Percentiles rank a stretch among this genome's conserved stretches.
These are phyloP conservation scores for Boeremia lycopersici DNA, from an alignment of 2,329 filamentous ascomycete genomes.

Conservation along the genomic window DNA sequence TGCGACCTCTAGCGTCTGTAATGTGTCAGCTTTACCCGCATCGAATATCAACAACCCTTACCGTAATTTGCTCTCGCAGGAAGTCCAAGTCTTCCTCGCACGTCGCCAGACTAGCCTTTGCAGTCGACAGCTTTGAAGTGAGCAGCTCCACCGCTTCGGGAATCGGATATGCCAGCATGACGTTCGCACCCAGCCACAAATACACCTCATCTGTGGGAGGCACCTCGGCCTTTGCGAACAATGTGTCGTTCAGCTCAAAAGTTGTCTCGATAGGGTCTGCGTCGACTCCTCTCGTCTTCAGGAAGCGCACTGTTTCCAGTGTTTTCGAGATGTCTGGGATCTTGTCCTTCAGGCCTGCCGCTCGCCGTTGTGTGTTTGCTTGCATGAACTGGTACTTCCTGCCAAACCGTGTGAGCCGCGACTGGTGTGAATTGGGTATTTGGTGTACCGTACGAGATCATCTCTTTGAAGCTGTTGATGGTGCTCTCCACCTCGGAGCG, in stretches of 20 bases:
- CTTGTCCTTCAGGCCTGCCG: slow-evolving; percentile 84
- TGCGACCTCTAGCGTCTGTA: slow-evolving; percentile 91
- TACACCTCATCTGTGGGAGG: slow-evolving; percentile 89
- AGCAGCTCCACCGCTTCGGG: slow-evolving; percentile 83
- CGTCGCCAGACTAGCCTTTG: slow-evolving; percentile 79
- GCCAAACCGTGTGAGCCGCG: slow-evolving; percentile 18
- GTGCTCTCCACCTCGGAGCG: slow-evolving; percentile 80
- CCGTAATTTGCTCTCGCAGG: slow-evolving; percentile 93
- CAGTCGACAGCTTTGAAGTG: slow-evolving; percentile 75
- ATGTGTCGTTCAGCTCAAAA: slow-evolving; percentile 95
- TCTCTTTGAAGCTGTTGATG: slow-evolving; percentile 85
- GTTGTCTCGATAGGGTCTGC: slow-evolving; percentile 82
- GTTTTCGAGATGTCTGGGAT: slow-evolving; percentile 98
- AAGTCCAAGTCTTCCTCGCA: slow-evolving; percentile 98
- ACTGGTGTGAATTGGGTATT: background rate
- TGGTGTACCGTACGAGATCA: slow-evolving; percentile 73
- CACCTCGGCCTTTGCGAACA: slow-evolving; percentile 87
- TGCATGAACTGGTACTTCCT: slow-evolving; percentile 99
- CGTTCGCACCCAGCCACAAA: slow-evolving; percentile 97
- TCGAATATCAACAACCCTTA: slow-evolving; percentile 46
- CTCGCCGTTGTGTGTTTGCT: slow-evolving; percentile 83
- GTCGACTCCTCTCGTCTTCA: slow-evolving; percentile 74
- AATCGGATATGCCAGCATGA: slow-evolving; percentile 95
- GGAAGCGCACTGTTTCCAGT: slow-evolving; percentile 84
- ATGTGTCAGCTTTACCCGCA: slow-evolving; percentile 20